Base-by-base conservation (phyloP, 2,329 filamentous ascomycete species). In the Colletotrichum camelliae region DNA sequence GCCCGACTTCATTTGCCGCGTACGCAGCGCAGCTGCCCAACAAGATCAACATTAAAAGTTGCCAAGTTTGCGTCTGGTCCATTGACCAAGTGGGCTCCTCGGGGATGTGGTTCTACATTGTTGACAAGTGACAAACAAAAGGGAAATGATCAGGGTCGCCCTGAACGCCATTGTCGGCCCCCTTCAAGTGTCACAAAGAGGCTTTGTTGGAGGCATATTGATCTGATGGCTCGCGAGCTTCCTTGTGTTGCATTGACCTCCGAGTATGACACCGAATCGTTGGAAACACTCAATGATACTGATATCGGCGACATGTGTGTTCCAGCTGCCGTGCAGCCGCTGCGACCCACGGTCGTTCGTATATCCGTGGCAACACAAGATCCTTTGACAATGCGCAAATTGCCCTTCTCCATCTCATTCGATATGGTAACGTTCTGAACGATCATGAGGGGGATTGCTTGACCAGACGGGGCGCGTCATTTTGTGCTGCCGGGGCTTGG, bases 391-490 rank as follows among this genome's bases (percentile, higher is more conserved):
- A 73, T 65, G 69, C 57, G 64, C 64, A 57, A 66, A 64, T 71
- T 58, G 55, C n/a, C 43, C n/a, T 21, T n/a, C 33, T 37, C 64
- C 73, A 57, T 64, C 31, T 68, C 43, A 64, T 62, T 64, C 70
- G 69, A 75, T 68, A 57, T 35, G 73, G 62, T 48, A 75, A 68
- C 64, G 39, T 52, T 75, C 69, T 29, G 70, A 75, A 65, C 64
- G 43, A 73, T 75, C 73, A 65, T 73, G 73, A 75, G 43, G 69
- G 43, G 73, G 69, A 72, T 75, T 10, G 73, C 39, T 75, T 64
- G 73, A 68, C 57, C 62, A 8, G 48, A 64, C 57, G 64, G 73
- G 73, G 69, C 73, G 69, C 70, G 70, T 73, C 64, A 73, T 75
- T 73, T 75, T 62, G 39, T 60, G 48, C 57, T 75, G 73, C 73